Conservation (phyloP, 139 green algal species). For the Ettlia oleoabundans region DNA sequence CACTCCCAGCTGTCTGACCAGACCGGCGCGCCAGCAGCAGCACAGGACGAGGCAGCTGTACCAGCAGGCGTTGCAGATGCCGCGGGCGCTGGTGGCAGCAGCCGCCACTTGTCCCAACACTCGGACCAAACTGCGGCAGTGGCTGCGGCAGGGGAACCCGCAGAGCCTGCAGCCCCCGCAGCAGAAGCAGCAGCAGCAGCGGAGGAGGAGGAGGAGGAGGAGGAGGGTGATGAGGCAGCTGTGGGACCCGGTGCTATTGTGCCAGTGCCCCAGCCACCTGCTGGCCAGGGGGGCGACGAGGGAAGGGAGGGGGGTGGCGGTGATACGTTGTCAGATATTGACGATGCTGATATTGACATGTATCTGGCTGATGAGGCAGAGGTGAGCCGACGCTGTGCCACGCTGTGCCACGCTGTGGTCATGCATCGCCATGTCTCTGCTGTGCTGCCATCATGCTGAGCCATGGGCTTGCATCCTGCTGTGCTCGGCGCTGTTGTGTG, state of each 20-base stretch:
- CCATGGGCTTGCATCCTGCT: too few species aligned
- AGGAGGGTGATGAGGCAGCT: neutral
- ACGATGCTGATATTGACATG: slow-evolving; percentile 40
- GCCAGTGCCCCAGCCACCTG: neutral
- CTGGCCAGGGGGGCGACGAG: slow-evolving; percentile 23
- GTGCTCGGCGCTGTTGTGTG: too few species aligned
- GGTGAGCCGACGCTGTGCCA: neutral
- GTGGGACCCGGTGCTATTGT: neutral
- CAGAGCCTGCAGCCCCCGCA: neutral
- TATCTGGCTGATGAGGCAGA: slow-evolving; percentile 43
- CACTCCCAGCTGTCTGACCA: slow-evolving; percentile 26
- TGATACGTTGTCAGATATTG: slow-evolving; percentile 46
- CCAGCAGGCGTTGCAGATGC: neutral
- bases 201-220: neutral
- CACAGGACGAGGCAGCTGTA: neutral
- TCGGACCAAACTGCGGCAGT: slow-evolving; percentile 25
- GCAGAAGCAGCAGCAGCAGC: neutral
- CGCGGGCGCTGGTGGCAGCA: neutral
- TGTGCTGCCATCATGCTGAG: too few species aligned
- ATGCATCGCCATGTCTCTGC: too few species aligned
- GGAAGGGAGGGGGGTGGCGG: slow-evolving; percentile 36
- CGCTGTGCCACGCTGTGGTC: neutral
- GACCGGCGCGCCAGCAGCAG: neutral
- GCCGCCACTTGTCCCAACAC: neutral
- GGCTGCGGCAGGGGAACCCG: neutral